These are phyloP conservation scores for Citrus medica DNA, from an alignment of 345 rosid genomes.

Conservation along the genomic window DNA sequence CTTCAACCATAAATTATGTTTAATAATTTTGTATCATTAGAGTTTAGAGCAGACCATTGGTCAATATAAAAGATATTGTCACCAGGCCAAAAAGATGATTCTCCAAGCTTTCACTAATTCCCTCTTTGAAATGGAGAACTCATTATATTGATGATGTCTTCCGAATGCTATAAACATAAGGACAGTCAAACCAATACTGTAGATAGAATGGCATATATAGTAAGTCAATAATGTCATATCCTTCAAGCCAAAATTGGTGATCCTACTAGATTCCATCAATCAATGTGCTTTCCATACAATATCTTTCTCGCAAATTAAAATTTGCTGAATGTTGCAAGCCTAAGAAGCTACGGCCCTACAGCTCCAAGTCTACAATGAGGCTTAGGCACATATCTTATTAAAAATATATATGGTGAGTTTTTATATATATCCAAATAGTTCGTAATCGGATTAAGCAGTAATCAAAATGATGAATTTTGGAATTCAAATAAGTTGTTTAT, in stretches of 20 bases:
- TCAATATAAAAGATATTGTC: not conserved
- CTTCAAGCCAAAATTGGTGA: not conserved
- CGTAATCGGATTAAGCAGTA: too few species aligned
- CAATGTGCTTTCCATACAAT: not conserved
- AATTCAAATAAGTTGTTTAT: too few species aligned
- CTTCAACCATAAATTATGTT: not conserved
- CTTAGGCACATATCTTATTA: too few species aligned
- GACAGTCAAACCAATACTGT: constrained; percentile 12
- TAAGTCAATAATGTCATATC: not conserved
- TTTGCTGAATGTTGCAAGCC: not conserved
- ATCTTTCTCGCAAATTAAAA: not conserved
- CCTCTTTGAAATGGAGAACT: not conserved
- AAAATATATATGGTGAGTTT: too few species aligned
- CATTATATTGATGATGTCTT: not conserved
- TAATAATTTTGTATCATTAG: not conserved
- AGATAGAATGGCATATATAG: not conserved
- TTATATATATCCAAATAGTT: too few species aligned
- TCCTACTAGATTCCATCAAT: not conserved
- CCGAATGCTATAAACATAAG: not conserved
- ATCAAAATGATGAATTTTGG: too few species aligned
- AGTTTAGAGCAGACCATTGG: not conserved
- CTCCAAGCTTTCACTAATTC: not conserved
- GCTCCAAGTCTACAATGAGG: too few species aligned
- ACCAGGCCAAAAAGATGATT: not conserved
- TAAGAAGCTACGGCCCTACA: not conserved